Base-by-base conservation (phyloP, 352 stramenopile species). In the Globisporangium takayamanum region DNA sequence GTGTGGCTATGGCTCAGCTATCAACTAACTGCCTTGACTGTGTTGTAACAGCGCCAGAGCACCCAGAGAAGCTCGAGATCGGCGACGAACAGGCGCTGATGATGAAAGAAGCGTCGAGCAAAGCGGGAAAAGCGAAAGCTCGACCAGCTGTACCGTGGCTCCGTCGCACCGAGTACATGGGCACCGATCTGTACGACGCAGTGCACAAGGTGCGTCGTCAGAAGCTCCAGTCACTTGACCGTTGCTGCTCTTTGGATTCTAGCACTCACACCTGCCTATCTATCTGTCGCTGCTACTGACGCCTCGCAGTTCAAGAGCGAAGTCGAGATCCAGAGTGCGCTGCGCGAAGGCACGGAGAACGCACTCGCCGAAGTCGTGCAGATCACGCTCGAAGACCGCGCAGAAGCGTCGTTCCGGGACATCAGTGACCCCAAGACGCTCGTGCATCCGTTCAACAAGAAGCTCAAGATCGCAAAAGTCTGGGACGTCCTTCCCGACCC, bases 401-500 rank as follows among this genome's bases (percentile, higher is more conserved):
- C 84, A 26, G 81, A 92, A 68, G 76, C 75, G 33, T 94, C 84
- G 28, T 94, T 94, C 67, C 66, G 64, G 49, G 78, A 92, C 42
- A 81, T 89, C 57, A 81, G 72, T 15, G 76, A 88, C 36, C 50
- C 76, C 3, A 76, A 82, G 58, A 69, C 84, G 42, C 67, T 94
- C 28, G 75, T 91, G 36, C 84, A 94, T 58, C 84, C 84, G 55
- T 88, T 89, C 65, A 89, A 80, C 53, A 89, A 89, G 69, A 88
- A 75, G 52, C 83, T 89, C 64, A 91, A 92, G 69, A 57, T 75
- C n/a, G 74, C 73, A 59, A 89, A 94, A 64, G 60, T 82, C 11
- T 94, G 84, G 84, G 80, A 94, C 57, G 84, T 94, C 5, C 86
- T 89, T 36, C 84, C 84, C 3, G 84, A 94, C 59, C 77, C 87